Evolutionary conservation across 306 rosid species (phyloP).

Genomic region (Cicer cuneatum): DNA sequence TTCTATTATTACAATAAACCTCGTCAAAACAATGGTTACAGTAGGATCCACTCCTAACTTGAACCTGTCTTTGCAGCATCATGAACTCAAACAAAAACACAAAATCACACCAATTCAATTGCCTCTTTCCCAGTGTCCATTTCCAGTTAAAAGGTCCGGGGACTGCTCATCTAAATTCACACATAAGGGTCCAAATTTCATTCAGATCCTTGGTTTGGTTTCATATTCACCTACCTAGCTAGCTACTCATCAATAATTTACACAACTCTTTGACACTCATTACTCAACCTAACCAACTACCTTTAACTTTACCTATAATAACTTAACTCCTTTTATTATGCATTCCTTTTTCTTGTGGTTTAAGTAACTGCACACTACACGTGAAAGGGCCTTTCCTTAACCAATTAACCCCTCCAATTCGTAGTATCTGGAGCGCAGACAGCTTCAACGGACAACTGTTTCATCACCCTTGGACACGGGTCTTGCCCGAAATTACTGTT

Average conservation of each 20-base stretch:
- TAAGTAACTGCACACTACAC: constrained; percentile 49
- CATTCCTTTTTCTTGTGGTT: constrained; percentile 49
- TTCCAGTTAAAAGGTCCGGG: constrained; percentile 80
- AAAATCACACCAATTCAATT: constrained; percentile 52
- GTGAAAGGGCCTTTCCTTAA: constrained; percentile 9
- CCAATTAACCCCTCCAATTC: constrained; percentile 55
- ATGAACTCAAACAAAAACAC: constrained; percentile 46
- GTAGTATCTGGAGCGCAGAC: constrained; percentile 54
- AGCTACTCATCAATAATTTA: constrained; percentile 38
- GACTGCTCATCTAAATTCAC: constrained; percentile 59
- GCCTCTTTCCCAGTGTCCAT: constrained; percentile 61
- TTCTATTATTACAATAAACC: constrained; percentile 23
- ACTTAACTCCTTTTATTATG: constrained; percentile 36
- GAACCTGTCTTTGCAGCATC: constrained; percentile 52
- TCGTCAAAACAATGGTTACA: constrained; percentile 47
- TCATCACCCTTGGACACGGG: constrained; percentile 68
- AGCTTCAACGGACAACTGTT: constrained; percentile 71
- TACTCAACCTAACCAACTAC: constrained; percentile 49
- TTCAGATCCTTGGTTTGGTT: constrained; percentile 55
- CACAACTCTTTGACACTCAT: constrained; percentile 26
- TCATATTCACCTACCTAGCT: constrained; percentile 55
- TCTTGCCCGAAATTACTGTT: constrained; percentile 62
- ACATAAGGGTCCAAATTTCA: constrained; percentile 59
- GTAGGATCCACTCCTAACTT: constrained; percentile 68
- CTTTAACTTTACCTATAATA: constrained; percentile 39